Evolutionary conservation across 176 grass and related monocot genomes (phyloP), one percentile per base, ranked within the genome.

Genomic region (Aechmea fasciata): DNA sequence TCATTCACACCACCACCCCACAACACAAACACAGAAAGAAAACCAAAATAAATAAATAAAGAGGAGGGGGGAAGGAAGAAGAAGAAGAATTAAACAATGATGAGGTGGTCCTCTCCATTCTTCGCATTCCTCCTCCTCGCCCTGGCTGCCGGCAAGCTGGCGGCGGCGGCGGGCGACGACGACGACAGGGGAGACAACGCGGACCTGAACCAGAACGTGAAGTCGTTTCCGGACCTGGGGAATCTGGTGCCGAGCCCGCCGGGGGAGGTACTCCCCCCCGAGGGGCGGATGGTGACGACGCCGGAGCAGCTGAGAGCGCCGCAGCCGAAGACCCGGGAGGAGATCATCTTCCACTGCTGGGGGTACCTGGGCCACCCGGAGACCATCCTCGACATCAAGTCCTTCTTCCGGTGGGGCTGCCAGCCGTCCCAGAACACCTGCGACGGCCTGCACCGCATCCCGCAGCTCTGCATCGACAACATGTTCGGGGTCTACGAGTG

Each of bases 361-460:
- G 57, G 13, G 2, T 75, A 75, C 59, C 64, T 73, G 51, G 28
- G 54, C 10, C 71, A 64, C 28, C 52, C 52, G 29, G 33, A 63
- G 8, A 64, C 55, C 2, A 73, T 73, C 54, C 20, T 50, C 17
- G 54, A 73, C 10, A 11, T 73, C 3, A 49, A 63, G 71, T 50
- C 24, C 26, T 75, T 75, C 47, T 63, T 75, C 47, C 48, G 47
- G 18, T 75, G 72, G 72, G 72, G 72, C 5, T 75, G 72, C 61
- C 72, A 75, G 47, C 72, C 72, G 8, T 75, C 61, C 25, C 33
- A 47, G 4, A 59, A 50, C 72, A 75, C 72, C 61, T 75, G 72
- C 11, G 57, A 65, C 2, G 72, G 52, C 12, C 15, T 55, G 2
- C 52, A 7, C 52, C 12, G 11, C 12, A 5, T 55, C 52, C 52